Conservation (phyloP, 257 asterid genomes). For the Eucommia ulmoides region DNA sequence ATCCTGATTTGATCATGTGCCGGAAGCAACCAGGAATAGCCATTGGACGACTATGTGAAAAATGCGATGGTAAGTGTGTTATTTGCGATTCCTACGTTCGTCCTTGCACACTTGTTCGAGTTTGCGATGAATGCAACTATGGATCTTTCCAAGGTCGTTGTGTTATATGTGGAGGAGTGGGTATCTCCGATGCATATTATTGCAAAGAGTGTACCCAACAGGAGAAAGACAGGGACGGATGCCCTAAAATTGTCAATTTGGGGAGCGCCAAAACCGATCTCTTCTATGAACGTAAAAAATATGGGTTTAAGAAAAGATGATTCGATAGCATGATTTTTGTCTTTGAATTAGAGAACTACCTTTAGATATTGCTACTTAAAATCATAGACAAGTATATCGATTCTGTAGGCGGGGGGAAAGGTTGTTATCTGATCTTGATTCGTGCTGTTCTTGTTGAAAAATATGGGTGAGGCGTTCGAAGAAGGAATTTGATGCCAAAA, state of each 20-base stretch:
- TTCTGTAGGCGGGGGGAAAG: no score
- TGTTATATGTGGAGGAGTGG: neutral
- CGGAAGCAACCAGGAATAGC: neutral
- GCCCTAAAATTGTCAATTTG: constrained; percentile 1
- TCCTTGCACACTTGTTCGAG: neutral
- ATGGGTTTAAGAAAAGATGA: neutral
- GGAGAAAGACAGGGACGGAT: neutral
- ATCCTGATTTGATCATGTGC: constrained; percentile 1
- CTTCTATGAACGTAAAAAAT: neutral
- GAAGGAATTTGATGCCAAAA: no score
- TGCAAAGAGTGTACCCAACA: constrained; percentile 1
- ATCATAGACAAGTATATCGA: no score
- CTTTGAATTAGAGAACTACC: no score
- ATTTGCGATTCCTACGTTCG: neutral
- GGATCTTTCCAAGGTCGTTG: neutral
- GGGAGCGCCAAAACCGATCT: neutral
- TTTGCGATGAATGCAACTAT: constrained; percentile 1
- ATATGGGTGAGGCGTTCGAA: no score
- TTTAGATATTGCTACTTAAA: no score
- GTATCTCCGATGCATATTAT: neutral
- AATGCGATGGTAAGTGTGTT: neutral
- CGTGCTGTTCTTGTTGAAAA: no score
- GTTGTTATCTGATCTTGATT: no score
- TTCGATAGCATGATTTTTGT: no score
- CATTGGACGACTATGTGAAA: neutral